Conservation (phyloP, 371 early-diverging fungal genomes). For the Circinella umbellata region DNA sequence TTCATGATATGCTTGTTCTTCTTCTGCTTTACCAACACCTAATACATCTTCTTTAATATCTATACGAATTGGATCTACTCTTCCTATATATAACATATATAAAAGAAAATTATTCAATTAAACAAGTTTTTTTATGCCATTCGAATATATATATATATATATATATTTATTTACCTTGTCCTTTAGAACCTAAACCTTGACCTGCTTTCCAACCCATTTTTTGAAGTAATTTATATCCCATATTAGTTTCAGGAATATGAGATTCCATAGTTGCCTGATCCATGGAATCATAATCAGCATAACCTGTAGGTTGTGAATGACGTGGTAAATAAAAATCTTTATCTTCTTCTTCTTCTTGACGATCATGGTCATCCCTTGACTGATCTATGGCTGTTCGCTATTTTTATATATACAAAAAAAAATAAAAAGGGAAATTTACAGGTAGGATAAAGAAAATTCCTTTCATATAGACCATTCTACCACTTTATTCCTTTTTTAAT, state of each 20-base stretch:
- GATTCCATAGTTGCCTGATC: conserved; percentile 21
- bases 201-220: conserved; percentile 55
- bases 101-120: too few relatives aligned
- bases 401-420: neutral
- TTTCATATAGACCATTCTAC: neutral
- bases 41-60: conserved; percentile 61
- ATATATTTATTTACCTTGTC: conserved; percentile 17
- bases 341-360: conserved; percentile 12
- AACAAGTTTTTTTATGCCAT: too few relatives aligned
- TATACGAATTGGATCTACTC: conserved; percentile 71
- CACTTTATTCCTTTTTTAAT: neutral
- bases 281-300: conserved; percentile 20
- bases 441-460: too few relatives aligned
- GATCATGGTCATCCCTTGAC: neutral
- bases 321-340: conserved; percentile 24
- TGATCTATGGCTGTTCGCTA: neutral
- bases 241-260: conserved; percentile 29
- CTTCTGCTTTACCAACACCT: conserved; percentile 70
- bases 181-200: conserved; percentile 36
- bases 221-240: conserved; percentile 39
- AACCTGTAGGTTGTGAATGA: conserved; percentile 20
- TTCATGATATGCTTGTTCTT: conserved; percentile 53
- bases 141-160: neutral
- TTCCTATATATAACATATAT: conserved; percentile 40
- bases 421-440: neutral